Evolutionary conservation across 1,139 yeast species (phyloP), one percentile per base, ranked within the genome.

Genomic region (Sugiyamaella japonica): DNA sequence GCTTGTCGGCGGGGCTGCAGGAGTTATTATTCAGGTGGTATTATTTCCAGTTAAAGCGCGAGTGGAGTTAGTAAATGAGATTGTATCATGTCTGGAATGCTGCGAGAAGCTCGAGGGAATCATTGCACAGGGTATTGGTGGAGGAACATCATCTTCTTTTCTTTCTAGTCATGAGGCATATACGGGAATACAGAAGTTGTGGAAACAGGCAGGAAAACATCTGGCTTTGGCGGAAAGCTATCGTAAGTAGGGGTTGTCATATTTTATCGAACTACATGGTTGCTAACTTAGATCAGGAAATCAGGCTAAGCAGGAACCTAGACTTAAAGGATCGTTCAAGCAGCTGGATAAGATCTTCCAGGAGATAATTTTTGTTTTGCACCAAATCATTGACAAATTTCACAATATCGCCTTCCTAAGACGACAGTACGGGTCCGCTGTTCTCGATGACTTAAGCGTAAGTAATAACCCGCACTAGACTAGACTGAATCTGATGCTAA

Each of bases 41-140:
- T 59, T 79, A 36, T 78, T 77, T 57, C 83, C 83, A 0, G 72
- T 74, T 8, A 76, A 74, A 49, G 81, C 82, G 0, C 66, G 81
- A 53, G 78, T 72, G 42, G 75, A 74, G 59, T 54, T 79, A 45
- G 71, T 71, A 13, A 69, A 69, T 37, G 79, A 76, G 53, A 68
- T 79, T 23, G 70, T 77, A 0, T 64, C 65, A 48, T 72, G 77
- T 1, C 64, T 76, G 20, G 74, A 74, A 10, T 68, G 73, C 50
- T 69, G 77, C 17, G 72, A 77, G 2, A 68, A 70, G 50, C 63
- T 78, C 61, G 71, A 73, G 16, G 57, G 72, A 8, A 59, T 72
- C 10, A 70, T 75, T 54, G 74, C 80, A 0, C 62, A 73, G 16
- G 79, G 78, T 1, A 55, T 76, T 13, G 77, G 76, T 48, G 76